Evolutionary conservation across 345 rosid species (phyloP), one percentile per base, ranked within the genome.

Genomic region (Arabidopsis suecica): DNA sequence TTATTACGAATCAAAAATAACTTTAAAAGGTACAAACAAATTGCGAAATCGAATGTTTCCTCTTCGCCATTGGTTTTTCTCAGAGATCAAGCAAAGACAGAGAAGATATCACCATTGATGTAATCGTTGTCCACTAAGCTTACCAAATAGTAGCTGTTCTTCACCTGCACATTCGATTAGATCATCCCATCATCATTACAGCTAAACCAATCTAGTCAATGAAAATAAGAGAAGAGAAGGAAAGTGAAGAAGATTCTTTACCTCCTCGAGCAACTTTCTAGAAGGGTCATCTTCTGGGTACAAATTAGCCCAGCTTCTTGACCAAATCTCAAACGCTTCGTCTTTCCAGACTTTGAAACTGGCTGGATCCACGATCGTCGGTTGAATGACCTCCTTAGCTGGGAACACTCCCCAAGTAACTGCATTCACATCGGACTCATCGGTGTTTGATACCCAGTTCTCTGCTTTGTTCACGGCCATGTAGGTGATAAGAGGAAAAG

Each of bases 381-480:
- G 99, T 75, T 92, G 98, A 77, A 90, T 81, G 13, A 90, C 86
- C 86, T 95, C 94, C 82, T 87, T 95, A 9, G 85, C 91, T 10
- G 94, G 94, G 87, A 95, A 95, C 10, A 82, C 99, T 73, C 97
- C 99, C 99, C 98, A 95, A 2, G 98, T 95, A 45, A 95, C 98
- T 0, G 97, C 98, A 77, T 95, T 95, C 77, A 95, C 94, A 59
- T 84, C 83, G 10, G 75, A 68, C 12, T 69, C 14, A 42, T 79
- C 79, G 4, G 78, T 53, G 38, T 91, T 95, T 40, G 99, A 87
- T 42, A 87, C 62, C 86, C 86, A 86, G 14, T 72, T 75, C 23
- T 88, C 96, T 22, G 65, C 84, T 79, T 80, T 88, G 86, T 88
- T 89, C 65, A 87, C 85, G 1, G 96, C 97, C 74, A 93, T 73